phyloP scores from a whole-genome alignment of 257 asterid species.

The Haberlea rhodopensis region DNA sequence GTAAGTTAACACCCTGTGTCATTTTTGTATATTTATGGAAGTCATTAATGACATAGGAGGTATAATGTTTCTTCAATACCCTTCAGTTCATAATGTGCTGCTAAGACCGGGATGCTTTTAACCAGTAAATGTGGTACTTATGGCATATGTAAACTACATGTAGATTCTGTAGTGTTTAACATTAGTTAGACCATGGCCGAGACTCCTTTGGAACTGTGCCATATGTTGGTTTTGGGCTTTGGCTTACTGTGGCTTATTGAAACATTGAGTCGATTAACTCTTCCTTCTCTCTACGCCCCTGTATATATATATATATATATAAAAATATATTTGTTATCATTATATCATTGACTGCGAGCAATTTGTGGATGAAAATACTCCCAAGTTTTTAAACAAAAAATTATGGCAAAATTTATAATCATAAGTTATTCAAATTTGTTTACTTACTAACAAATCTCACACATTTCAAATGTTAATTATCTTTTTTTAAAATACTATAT shows the following conservation, averaged over 20 bases:
- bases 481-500: too few species aligned
- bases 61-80: slow-evolving; percentile 21
- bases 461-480: too few species aligned
- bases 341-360: too few species aligned
- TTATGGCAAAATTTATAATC: too few species aligned
- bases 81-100: slow-evolving; percentile 10
- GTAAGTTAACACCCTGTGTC: neutral
- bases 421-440: too few species aligned
- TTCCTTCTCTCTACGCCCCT: neutral
- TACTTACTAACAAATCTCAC: too few species aligned
- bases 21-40: slow-evolving; percentile 47
- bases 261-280: neutral
- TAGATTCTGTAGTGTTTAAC: slow-evolving; percentile 19
- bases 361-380: too few species aligned
- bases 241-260: neutral
- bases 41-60: slow-evolving; percentile 26
- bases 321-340: too few species aligned
- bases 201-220: neutral
- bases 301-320: too few species aligned
- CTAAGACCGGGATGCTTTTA: neutral
- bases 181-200: too few species aligned
- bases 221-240: neutral
- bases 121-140: slow-evolving; percentile 9
- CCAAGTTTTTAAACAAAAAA: too few species aligned
- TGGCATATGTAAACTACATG: slow-evolving; percentile 32